phyloP scores from a whole-genome alignment of 2,329 filamentous ascomycete genomes.

The Ophiostoma ips region DNA sequence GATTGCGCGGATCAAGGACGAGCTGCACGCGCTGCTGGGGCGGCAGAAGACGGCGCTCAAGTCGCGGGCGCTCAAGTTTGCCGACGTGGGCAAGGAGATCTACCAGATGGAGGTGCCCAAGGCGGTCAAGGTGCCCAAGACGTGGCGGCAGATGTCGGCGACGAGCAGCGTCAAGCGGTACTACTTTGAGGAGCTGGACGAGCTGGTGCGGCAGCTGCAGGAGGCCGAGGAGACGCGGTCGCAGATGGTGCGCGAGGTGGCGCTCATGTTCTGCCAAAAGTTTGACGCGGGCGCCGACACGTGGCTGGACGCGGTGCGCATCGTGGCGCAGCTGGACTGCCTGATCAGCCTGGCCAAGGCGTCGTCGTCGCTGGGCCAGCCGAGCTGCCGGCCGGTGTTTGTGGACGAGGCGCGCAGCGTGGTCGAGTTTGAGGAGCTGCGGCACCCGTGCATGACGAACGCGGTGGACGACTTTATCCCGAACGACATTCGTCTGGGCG shows the following conservation, averaged over 20 bases:
- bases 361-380: conserved; percentile 68
- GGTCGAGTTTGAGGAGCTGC: conserved; percentile 81
- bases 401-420: conserved; percentile 72
- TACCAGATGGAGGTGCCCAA: conserved; percentile 92
- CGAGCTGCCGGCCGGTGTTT: conserved; percentile 80
- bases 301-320: conserved; percentile 82
- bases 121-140: conserved; percentile 66
- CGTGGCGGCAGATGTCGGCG: conserved; percentile 93
- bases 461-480: conserved; percentile 91
- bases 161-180: conserved; percentile 84
- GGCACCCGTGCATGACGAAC: conserved; percentile 88
- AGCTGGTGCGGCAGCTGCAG: conserved; percentile 73
- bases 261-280: conserved; percentile 66
- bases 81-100: conserved; percentile 89
- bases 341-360: conserved; percentile 85
- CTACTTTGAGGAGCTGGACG: conserved; percentile 74
- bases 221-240: conserved; percentile 89
- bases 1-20: conserved; percentile 60
- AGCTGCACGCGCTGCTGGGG: conserved; percentile 58
- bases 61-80: conserved; percentile 58
- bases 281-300: conserved; percentile 77
- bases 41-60: conserved; percentile 60
- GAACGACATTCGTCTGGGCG: conserved; percentile 81
- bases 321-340: conserved; percentile 87
- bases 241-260: conserved; percentile 79